Conservation (phyloP, 768 basidiomycete species). For the Amanita rimosa region DNA sequence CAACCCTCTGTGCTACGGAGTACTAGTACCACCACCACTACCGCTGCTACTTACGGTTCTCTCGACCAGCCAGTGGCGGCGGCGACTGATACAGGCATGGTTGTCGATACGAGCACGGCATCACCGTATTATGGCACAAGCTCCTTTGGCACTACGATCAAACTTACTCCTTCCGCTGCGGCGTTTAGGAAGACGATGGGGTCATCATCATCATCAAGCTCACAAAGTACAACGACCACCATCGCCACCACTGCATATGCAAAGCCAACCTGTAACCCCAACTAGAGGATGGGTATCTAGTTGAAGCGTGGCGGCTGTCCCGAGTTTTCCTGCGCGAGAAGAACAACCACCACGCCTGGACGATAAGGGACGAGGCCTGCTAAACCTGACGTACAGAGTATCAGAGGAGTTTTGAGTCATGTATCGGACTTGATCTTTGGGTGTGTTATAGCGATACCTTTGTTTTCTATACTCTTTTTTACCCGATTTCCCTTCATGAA, state of each 20-base stretch:
- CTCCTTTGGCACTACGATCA: conserved; percentile 58
- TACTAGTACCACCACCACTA: too few relatives aligned
- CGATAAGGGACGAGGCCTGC: too few relatives aligned
- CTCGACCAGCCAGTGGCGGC: conserved; percentile 9
- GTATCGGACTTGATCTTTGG: conserved; percentile 76
- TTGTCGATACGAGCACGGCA: conserved; percentile 25
- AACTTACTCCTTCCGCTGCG: conserved; percentile 58
- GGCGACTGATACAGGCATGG: conserved; percentile 29
- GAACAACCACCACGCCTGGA: not conserved
- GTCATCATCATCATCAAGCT: conserved; percentile 1
- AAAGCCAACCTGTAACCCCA: not conserved
- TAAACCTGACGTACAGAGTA: conserved; percentile 16
- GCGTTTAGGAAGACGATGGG: conserved; percentile 46
- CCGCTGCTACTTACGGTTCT: conserved; percentile 9
- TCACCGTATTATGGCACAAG: conserved; percentile 9
- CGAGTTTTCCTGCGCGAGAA: not conserved
- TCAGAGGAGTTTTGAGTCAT: conserved; percentile 56
- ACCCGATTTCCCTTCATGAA: too few relatives aligned
- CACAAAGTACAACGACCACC: conserved; percentile 1
- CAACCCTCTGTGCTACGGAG: conserved; percentile 17
- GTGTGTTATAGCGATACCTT: too few relatives aligned
- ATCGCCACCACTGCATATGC: not conserved
- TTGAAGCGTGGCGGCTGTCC: not conserved
- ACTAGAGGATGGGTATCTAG: conserved; percentile 3
- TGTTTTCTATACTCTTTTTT: too few relatives aligned